These are phyloP conservation scores for Tylopilus vinaceipallidus DNA, from an alignment of 768 basidiomycete genomes.

Conservation along the genomic window DNA sequence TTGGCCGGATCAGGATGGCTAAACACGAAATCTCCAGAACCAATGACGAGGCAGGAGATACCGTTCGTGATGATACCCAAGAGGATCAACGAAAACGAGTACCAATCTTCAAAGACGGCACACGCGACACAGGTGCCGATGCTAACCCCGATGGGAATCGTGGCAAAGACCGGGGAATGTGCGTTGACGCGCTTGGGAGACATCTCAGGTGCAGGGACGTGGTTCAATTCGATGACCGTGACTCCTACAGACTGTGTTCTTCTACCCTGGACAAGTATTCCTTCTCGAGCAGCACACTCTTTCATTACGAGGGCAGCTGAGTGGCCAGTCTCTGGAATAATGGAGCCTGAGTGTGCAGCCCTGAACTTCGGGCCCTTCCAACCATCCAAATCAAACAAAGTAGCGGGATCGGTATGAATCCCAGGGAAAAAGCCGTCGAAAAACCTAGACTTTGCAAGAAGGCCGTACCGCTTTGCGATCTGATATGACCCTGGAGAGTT, in stretches of 20 bases:
- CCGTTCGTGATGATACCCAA: constrained; percentile 33
- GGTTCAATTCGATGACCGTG: constrained; percentile 27
- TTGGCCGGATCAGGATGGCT: constrained; percentile 25
- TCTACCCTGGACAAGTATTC: constrained; percentile 22
- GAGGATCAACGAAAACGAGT: constrained; percentile 33
- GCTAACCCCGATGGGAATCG: constrained; percentile 31
- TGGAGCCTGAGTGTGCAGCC: constrained; percentile 33
- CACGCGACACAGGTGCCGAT: constrained; percentile 28
- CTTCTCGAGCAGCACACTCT: constrained; percentile 15
- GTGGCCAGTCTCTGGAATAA: constrained; percentile 32
- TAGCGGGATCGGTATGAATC: constrained; percentile 30
- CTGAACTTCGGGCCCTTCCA: constrained; percentile 32
- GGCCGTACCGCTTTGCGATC: constrained; percentile 34
- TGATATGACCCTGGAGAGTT: constrained; percentile 37
- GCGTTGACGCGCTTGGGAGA: constrained; percentile 19
- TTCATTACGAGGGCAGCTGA: constrained; percentile 30
- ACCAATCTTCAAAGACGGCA: constrained; percentile 34
- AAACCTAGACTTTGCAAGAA: constrained; percentile 33
- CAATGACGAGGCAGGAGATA: constrained; percentile 33
- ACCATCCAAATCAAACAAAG: constrained; percentile 32
- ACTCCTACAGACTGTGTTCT: constrained; percentile 24
- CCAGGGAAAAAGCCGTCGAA: constrained; percentile 37
- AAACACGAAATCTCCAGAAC: constrained; percentile 31
- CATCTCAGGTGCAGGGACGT: constrained; percentile 19
- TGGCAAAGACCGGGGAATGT: constrained; percentile 26